These are phyloP conservation scores for Boletus insuetus DNA, from an alignment of 768 basidiomycete genomes.

Conservation along the genomic window DNA sequence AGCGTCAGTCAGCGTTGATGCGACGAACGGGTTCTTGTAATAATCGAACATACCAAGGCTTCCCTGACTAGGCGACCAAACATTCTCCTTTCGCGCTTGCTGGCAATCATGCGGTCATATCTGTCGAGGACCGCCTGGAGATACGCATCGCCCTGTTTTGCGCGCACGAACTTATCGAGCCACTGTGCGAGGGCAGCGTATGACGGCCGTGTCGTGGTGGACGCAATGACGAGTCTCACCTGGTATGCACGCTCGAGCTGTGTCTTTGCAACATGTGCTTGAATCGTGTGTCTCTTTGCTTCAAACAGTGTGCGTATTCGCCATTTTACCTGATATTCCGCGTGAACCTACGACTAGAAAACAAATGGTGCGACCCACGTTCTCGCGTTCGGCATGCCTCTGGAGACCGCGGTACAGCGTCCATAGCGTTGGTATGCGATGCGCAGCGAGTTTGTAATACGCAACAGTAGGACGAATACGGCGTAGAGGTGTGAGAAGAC, in stretches of 20 bases:
- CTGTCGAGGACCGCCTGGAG: constrained; percentile 47
- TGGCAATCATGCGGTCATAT: constrained; percentile 57
- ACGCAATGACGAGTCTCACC: constrained; percentile 35
- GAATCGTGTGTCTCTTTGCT: constrained; percentile 50
- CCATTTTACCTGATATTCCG: constrained; percentile 48
- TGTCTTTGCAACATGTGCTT: constrained; percentile 45
- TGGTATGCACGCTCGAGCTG: constrained; percentile 54
- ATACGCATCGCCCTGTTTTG: constrained; percentile 50
- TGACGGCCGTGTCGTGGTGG: background rate
- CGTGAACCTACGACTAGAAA: background rate
- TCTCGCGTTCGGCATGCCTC: constrained; percentile 48
- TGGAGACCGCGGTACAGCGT: constrained; percentile 70
- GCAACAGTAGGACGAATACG: constrained; percentile 60
- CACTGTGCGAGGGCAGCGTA: constrained; percentile 35
- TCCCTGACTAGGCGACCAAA: constrained; percentile 47
- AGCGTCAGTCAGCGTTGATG: background rate
- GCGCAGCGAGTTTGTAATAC: constrained; percentile 67
- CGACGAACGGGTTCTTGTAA: background rate
- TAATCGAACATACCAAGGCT: constrained; percentile 45
- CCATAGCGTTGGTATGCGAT: constrained; percentile 78
- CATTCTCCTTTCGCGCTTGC: constrained; percentile 46
- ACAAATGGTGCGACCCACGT: constrained; percentile 37
- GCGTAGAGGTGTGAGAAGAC: constrained; percentile 53
- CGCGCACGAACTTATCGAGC: constrained; percentile 54
- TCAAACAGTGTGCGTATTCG: constrained; percentile 56